These are phyloP conservation scores for Niveomyces coronatus DNA, from an alignment of 2,329 filamentous ascomycete species.

Conservation along the genomic window DNA sequence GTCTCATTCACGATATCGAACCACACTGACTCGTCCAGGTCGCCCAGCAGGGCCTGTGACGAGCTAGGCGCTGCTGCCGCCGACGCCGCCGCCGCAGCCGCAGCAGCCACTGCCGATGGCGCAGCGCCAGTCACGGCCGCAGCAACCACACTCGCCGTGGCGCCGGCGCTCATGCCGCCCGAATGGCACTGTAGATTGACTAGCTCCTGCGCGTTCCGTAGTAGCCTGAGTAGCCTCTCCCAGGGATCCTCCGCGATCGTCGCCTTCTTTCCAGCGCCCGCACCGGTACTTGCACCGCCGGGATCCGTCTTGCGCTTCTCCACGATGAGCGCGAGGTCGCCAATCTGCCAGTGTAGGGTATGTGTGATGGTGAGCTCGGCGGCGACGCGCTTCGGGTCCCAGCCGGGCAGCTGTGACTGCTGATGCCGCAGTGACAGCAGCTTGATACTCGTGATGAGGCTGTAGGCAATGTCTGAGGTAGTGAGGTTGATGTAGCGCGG, in stretches of 20 bases:
- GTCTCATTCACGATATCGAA: conserved; percentile 11
- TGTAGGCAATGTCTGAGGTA: conserved; percentile 37
- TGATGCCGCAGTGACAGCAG: conserved; percentile 36
- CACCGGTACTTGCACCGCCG: conserved; percentile 3
- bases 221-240: conserved; percentile 21
- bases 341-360: conserved; percentile 19
- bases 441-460: conserved; percentile 35
- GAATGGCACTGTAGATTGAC: conserved; percentile 23
- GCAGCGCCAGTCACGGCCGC: conserved; percentile 14
- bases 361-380: conserved; percentile 12
- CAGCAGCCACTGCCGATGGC: not conserved
- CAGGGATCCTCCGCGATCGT: conserved; percentile 21
- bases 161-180: conserved; percentile 9
- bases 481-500: conserved; percentile 33
- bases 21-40: conserved; percentile 10
- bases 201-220: conserved; percentile 21
- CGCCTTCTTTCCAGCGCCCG: conserved; percentile 4
- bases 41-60: conserved; percentile 7
- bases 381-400: conserved; percentile 27
- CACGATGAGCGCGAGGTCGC: conserved; percentile 20
- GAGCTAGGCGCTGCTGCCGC: not conserved
- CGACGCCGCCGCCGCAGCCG: too few relatives aligned
- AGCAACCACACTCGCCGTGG: conserved; percentile 13
- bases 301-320: conserved; percentile 19
- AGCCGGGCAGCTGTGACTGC: conserved; percentile 35